Percentiles rank a stretch among this genome's conserved stretches.
These are phyloP conservation scores for California macrophylla DNA, from an alignment of 441 rosid species.

Conservation along the genomic window DNA sequence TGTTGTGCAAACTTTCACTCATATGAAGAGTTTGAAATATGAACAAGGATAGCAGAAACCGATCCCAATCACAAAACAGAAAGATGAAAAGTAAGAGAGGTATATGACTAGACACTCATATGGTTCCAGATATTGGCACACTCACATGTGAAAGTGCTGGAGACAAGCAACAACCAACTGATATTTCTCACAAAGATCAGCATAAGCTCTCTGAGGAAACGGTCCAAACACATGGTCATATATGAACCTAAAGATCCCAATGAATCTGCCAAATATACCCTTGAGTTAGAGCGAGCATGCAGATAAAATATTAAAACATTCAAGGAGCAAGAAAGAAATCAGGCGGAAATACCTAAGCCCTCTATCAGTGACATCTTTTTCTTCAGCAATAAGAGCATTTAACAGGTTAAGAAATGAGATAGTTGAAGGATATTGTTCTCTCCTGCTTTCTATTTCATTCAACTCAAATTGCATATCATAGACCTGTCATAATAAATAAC, in stretches of 20 bases:
- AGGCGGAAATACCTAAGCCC: slow-evolving; percentile 69
- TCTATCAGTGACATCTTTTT: slow-evolving; percentile 73
- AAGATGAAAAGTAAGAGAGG: slow-evolving; percentile 1
- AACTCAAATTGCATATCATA: slow-evolving; percentile 97
- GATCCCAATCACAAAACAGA: background rate
- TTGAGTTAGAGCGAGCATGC: slow-evolving; percentile 16
- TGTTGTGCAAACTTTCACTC: background rate
- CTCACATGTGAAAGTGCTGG: slow-evolving; percentile 89
- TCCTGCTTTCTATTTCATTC: slow-evolving; percentile 96
- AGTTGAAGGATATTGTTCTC: slow-evolving; percentile 85
- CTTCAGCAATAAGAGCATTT: slow-evolving; percentile 81
- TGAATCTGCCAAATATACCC: slow-evolving; percentile 53
- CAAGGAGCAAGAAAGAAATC: slow-evolving; percentile 15
- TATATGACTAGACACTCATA: background rate
- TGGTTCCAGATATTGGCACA: slow-evolving; percentile 5
- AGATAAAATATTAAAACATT: slow-evolving; percentile 17
- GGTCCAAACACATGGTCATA: slow-evolving; percentile 89
- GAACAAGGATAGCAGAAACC: background rate
- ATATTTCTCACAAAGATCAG: slow-evolving; percentile 94
- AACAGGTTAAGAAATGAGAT: slow-evolving; percentile 82
- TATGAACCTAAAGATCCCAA: slow-evolving; percentile 83
- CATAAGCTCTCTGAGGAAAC: slow-evolving; percentile 94
- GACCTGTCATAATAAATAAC: slow-evolving; percentile 37
- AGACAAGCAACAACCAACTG: slow-evolving; percentile 88
- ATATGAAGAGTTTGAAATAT: slow-evolving; percentile 1